phyloP scores from a whole-genome alignment of 192 early-diverging fungal genomes.

The Gonapodya prolifera region DNA sequence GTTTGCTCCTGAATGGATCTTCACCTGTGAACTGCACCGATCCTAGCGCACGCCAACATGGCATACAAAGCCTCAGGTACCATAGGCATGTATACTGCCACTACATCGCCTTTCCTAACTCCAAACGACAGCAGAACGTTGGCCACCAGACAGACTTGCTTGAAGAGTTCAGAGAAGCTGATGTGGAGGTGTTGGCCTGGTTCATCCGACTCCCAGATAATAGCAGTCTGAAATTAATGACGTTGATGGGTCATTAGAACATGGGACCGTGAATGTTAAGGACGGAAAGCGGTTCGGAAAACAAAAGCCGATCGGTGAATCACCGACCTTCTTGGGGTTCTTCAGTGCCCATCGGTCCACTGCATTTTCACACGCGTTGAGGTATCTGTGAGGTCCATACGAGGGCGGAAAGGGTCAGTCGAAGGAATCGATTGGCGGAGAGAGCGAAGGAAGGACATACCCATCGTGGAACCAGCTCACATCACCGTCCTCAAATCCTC shows the following conservation, averaged over 20 bases:
- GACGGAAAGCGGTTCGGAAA: neutral
- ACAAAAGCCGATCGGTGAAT: conserved; percentile 13
- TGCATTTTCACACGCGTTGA: conserved; percentile 91
- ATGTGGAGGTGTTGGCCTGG: conserved; percentile 45
- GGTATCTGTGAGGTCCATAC: too few relatives aligned
- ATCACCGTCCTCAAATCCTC: conserved; percentile 62
- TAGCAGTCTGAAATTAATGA: conserved; percentile 40
- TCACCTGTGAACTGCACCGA: conserved; percentile 79
- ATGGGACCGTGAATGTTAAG: neutral
- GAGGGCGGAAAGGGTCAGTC: neutral
- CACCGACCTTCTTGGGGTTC: conserved; percentile 56
- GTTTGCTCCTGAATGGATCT: too few relatives aligned
- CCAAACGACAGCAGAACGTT: conserved; percentile 73
- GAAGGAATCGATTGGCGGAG: neutral
- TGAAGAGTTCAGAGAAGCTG: conserved; percentile 72
- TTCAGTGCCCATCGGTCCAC: conserved; percentile 79
- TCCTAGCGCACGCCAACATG: conserved; percentile 88
- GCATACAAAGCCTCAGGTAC: conserved; percentile 83
- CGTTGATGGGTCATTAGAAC: neutral
- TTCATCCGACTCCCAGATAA: conserved; percentile 77
- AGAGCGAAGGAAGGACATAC: neutral
- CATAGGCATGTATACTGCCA: conserved; percentile 98
- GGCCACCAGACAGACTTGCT: conserved; percentile 71
- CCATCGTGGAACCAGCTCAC: conserved; percentile 90
- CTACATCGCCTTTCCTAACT: conserved; percentile 84